Evolutionary conservation across 352 stramenopile genomes (phyloP), one percentile per base, ranked within the genome.

Genomic region (Stramenopiles sp.): DNA sequence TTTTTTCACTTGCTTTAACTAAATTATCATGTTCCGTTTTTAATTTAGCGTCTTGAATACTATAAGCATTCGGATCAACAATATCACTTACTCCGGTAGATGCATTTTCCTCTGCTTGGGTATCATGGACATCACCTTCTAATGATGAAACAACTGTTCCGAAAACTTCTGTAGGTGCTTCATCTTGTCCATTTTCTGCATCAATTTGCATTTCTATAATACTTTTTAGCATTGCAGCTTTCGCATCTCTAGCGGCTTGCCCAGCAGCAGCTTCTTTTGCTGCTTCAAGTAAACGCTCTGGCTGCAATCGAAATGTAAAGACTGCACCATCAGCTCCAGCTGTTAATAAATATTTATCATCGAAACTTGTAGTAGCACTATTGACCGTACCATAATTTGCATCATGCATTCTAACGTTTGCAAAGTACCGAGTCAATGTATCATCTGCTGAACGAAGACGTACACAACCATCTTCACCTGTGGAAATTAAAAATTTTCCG

Each of bases 41-140:
- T 4, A 93, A 84, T 78, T 94, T 94, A 63, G 88, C 90, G 27
- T 96, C 90, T 82, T 97, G 88, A 78, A 97, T 95, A 63, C 89
- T 95, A 83, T 96, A 97, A 30, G 79, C 78, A 7, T 1, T 80
- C 0, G 87, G 83, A 79, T 92, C 90, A 7, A n/a, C n/a, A n/a
- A n/a, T n/a, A n/a, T n/a, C n/a, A n/a, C n/a, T n/a, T n/a, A n/a
- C n/a, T n/a, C n/a, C n/a, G n/a, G n/a, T n/a, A n/a, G n/a, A n/a
- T n/a, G n/a, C n/a, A n/a, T n/a, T n/a, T n/a, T n/a, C n/a, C n/a
- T n/a, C n/a, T n/a, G n/a, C n/a, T n/a, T n/a, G n/a, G n/a, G n/a
- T n/a, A n/a, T n/a, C n/a, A n/a, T n/a, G n/a, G n/a, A n/a, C n/a
- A n/a, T n/a, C n/a, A n/a, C n/a, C n/a, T n/a, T n/a, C n/a, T n/a